These are phyloP conservation scores for Backusella australiensis DNA, from an alignment of 192 early-diverging fungal genomes.

Conservation along the genomic window DNA sequence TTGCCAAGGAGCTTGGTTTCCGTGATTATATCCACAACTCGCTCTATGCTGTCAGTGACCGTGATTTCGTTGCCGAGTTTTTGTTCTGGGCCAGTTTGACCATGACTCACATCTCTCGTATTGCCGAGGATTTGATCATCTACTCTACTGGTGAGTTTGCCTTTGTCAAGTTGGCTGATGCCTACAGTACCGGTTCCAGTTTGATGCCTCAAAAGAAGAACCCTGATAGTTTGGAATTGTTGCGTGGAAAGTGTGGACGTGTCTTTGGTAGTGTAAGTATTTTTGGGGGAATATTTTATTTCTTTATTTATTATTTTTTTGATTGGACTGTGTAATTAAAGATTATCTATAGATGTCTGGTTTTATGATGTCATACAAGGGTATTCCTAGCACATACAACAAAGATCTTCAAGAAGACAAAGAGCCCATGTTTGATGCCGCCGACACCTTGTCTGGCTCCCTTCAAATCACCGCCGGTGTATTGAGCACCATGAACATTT, in stretches of 20 bases:
- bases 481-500: conserved; percentile 85
- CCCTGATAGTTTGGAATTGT: conserved; percentile 92
- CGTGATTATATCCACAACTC: conserved; percentile 83
- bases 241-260: conserved; percentile 95
- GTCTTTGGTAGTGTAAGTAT: conserved; percentile 83
- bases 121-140: conserved; percentile 95
- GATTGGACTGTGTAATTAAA: not conserved
- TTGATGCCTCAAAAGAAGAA: conserved; percentile 99
- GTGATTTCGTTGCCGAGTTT: conserved; percentile 98
- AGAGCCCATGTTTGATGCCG: conserved; percentile 97
- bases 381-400: conserved; percentile 97
- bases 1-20: conserved; percentile 91
- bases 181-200: conserved; percentile 95
- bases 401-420: conserved; percentile 99
- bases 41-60: conserved; percentile 88
- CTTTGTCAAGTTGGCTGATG: conserved; percentile 92
- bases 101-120: conserved; percentile 89
- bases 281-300: not conserved
- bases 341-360: conserved; percentile 65
- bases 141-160: conserved; percentile 93
- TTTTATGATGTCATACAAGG: conserved; percentile 99
- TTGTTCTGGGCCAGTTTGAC: conserved; percentile 90
- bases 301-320: not conserved
- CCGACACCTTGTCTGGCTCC: conserved; percentile 85
- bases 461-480: conserved; percentile 93